phyloP scores from a whole-genome alignment of 139 green algal species.

The Klebsormidium nitens region DNA sequence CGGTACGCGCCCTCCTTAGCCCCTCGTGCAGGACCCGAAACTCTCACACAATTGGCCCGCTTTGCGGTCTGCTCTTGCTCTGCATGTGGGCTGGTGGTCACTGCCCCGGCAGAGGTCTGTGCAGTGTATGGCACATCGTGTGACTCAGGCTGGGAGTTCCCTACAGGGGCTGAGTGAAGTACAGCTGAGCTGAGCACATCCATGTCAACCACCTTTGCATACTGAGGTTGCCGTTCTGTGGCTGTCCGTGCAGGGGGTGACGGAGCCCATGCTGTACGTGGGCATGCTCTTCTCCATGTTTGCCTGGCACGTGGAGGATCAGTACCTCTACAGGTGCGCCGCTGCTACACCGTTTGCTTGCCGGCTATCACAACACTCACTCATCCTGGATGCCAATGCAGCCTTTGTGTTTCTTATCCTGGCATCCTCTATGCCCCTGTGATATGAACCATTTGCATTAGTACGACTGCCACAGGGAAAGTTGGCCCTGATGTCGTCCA shows the following conservation, averaged over 20 bases:
- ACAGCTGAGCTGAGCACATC: neutral
- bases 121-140: neutral
- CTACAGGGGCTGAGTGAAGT: neutral
- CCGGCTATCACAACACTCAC: neutral
- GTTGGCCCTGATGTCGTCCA: too few species aligned
- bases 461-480: too few species aligned
- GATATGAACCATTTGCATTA: too few species aligned
- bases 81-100: neutral
- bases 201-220: conserved; percentile 1
- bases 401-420: too few species aligned
- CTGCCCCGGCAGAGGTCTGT: neutral
- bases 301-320: conserved; percentile 90
- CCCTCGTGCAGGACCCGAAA: too few species aligned
- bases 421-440: too few species aligned
- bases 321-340: conserved; percentile 60
- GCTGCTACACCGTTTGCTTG: neutral
- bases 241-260: conserved; percentile 51
- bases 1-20: conserved; percentile 10
- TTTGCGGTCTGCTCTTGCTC: neutral
- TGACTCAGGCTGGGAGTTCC: neutral
- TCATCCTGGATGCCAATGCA: conserved; percentile 17
- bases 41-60: too few species aligned
- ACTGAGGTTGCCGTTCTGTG: neutral
- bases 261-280: conserved; percentile 79
- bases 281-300: conserved; percentile 84